Base-by-base conservation (phyloP, 1,139 yeast species). In the Yamadazyma membranifaciens region DNA sequence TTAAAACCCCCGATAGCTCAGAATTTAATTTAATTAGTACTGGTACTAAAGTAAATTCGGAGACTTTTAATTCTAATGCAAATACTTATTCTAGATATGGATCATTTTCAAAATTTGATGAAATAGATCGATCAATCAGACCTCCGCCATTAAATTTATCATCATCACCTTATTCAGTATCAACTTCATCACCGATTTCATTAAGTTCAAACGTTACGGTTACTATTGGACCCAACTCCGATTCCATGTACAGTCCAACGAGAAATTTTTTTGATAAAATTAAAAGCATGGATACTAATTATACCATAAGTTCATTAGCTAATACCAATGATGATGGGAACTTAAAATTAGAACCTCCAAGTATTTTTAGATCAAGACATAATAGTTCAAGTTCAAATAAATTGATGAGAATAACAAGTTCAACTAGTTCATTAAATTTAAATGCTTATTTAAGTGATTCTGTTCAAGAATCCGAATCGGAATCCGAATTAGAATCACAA, bases 401-500 rank as follows among this genome's bases (percentile, higher is more conserved):
- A 5, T 52, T 70, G 10, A 52, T 62, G 38, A 54, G 68, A 32
- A 67, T 71, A 26, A 61, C 75, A 33, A 68, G 75, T 46, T 66
- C 73, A 15, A 65, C 65, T 41, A 67, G 74, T 26, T 67, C 74
- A 29, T 58, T 72, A 32, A 72, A 72, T 46, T 59, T 72, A 39
- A 66, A 72, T 47, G 76, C 74, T 7, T 72, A 69, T 45, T 57
- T 72, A 37, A 69, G 75, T 4, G 76, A 70, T 45, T 33, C 37
- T 16, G 38, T 36, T 14, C 34, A 38, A 20, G 46, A 32, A 30
- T 39, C 30, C 9, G 41, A 34, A 3, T 15, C 32, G 16, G 31
- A 35, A 10, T 16, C 14, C 4, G 31, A 31, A 31, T 27, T n/a
- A 13, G 34, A 31, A 17, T 26, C 28, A 12, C 20, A 25, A 24